Conservation (phyloP, 1,284 basidiomycete species). For the Leccinum fuscescens region DNA sequence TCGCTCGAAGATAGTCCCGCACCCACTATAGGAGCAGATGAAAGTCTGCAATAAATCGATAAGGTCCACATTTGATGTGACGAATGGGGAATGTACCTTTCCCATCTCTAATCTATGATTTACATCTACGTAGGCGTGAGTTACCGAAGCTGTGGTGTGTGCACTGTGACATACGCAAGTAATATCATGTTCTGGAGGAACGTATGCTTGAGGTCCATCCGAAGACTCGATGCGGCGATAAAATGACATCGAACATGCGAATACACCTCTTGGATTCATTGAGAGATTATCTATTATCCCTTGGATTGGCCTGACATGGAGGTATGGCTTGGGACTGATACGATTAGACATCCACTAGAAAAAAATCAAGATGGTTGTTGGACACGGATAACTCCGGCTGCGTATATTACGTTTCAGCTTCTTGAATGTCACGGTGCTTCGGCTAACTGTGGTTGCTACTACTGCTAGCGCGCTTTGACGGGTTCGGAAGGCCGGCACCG, state of each 20-base stretch:
- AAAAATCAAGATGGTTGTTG: too few relatives aligned
- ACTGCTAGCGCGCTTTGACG: not conserved
- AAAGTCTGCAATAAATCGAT: slow-evolving; percentile 12
- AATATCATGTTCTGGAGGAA: not conserved
- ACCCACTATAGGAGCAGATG: slow-evolving; percentile 16
- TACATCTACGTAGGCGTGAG: not conserved
- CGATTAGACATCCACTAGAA: too few relatives aligned
- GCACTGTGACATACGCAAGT: too few relatives aligned
- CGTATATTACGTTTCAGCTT: not conserved
- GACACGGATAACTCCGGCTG: not conserved
- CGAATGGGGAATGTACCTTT: slow-evolving; percentile 1
- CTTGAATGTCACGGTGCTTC: not conserved
- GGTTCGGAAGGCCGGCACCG: not conserved
- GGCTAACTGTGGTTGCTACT: not conserved
- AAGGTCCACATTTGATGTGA: not conserved
- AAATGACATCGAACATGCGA: not conserved
- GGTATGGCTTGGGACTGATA: too few relatives aligned
- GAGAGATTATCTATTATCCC: not conserved
- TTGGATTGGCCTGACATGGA: not conserved
- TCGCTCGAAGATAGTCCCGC: slow-evolving; percentile 18
- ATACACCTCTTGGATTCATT: not conserved
- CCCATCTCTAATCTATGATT: slow-evolving; percentile 7
- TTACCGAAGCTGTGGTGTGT: too few relatives aligned
- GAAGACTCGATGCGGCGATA: not conserved
- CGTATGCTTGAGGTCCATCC: not conserved